Evolutionary conservation across 73 alveolate genomes (phyloP).

Genomic region (Symbiodinium natans): DNA sequence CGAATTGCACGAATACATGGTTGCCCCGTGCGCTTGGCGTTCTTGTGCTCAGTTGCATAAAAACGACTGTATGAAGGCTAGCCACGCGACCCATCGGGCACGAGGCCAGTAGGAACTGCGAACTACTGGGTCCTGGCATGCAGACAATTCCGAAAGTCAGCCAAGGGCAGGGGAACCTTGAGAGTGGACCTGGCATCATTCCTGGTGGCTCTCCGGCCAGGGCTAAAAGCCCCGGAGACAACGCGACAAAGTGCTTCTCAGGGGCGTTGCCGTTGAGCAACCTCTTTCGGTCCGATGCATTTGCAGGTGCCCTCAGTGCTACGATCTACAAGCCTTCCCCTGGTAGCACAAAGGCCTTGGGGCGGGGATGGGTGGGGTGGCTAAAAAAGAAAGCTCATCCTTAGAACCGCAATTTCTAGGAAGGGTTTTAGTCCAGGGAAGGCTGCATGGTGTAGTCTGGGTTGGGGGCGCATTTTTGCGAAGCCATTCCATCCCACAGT

Average conservation of each 20-base stretch:
- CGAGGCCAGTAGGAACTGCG: too few species aligned
- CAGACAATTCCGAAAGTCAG: not conserved
- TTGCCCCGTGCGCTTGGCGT: not conserved
- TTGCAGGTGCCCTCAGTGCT: not conserved
- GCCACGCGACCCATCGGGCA: too few species aligned
- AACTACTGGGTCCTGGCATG: too few species aligned
- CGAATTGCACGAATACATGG: not conserved
- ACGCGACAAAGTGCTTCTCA: too few species aligned
- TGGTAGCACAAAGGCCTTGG: not conserved
- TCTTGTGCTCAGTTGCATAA: too few species aligned
- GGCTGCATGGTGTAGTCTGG: not conserved
- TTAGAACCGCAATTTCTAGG: too few species aligned
- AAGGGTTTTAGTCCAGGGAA: not conserved
- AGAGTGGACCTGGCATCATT: not conserved
- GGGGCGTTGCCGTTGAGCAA: too few species aligned
- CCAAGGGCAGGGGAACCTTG: not conserved
- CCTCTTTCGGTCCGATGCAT: too few species aligned
- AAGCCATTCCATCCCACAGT: not conserved
- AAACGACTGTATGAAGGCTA: too few species aligned
- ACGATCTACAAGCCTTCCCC: constrained; percentile 14
- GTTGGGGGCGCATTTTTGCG: not conserved
- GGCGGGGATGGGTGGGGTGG: too few species aligned
- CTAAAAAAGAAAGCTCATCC: too few species aligned
- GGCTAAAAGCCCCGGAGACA: not conserved
- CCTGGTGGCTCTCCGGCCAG: not conserved